These are phyloP conservation scores for Typha latifolia DNA, from an alignment of 176 grass and related monocot species.

Conservation along the genomic window DNA sequence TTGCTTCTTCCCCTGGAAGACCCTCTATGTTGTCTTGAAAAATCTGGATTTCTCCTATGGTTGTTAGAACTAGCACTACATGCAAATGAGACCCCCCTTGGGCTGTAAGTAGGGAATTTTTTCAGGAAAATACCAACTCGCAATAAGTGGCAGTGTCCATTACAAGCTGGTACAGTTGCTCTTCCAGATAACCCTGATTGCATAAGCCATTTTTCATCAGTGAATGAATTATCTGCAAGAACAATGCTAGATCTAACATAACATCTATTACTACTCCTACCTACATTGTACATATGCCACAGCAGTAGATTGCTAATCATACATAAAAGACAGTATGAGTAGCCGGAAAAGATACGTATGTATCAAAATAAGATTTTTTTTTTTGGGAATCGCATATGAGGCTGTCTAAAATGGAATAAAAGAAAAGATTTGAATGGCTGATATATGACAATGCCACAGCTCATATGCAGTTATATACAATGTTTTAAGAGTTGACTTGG, in stretches of 20 bases:
- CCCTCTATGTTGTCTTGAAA: slow-evolving; percentile 15
- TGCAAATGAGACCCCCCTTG: slow-evolving; percentile 30
- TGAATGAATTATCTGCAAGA: slow-evolving; percentile 17
- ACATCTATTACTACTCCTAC: not conserved
- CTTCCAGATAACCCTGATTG: slow-evolving; percentile 35
- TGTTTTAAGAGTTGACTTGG: too few relatives aligned
- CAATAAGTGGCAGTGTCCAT: slow-evolving; percentile 25
- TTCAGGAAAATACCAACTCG: slow-evolving; percentile 29
- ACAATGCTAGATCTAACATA: not conserved
- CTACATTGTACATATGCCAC: not conserved
- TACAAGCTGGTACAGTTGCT: slow-evolving; percentile 20
- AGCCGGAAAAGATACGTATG: not conserved
- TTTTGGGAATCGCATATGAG: not conserved
- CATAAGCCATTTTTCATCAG: slow-evolving; percentile 24
- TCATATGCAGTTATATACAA: too few relatives aligned
- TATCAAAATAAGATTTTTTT: not conserved
- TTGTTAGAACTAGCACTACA: slow-evolving; percentile 42
- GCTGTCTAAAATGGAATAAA: too few relatives aligned
- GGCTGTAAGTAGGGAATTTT: slow-evolving; percentile 18
- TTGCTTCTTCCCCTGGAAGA: slow-evolving; percentile 31
- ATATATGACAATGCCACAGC: too few relatives aligned
- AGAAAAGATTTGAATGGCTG: too few relatives aligned
- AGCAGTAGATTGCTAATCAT: not conserved
- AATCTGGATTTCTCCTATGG: slow-evolving; percentile 20
- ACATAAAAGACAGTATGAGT: not conserved